Evolutionary conservation across 2,329 filamentous ascomycete genomes (phyloP).

Genomic region (Hypoxylon rubiginosum): DNA sequence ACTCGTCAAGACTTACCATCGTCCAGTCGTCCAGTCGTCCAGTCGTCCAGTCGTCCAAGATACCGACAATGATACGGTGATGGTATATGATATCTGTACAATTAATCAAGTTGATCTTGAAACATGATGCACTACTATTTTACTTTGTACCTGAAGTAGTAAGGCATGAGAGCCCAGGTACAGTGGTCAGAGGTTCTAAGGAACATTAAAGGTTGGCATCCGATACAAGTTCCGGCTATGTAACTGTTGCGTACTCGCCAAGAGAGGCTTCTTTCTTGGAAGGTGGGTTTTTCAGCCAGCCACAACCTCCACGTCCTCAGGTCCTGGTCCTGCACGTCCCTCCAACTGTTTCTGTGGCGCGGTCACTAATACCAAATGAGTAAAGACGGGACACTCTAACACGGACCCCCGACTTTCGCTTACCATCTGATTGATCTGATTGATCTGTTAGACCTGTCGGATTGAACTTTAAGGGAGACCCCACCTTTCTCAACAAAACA

Average conservation of each 20-base stretch:
- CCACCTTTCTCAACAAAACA: constrained; percentile 20
- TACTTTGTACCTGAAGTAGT: background rate
- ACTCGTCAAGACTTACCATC: background rate
- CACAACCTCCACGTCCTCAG: background rate
- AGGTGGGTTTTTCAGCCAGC: background rate
- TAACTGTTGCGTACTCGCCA: constrained; percentile 27
- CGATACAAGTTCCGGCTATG: constrained; percentile 15
- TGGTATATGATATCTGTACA: background rate
- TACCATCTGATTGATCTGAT: background rate
- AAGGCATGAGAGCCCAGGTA: background rate
- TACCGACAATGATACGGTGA: background rate
- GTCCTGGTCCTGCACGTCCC: too few relatives aligned
- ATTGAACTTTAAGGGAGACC: background rate
- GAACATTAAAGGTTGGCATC: too few relatives aligned
- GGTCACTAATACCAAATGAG: background rate
- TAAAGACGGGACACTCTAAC: background rate
- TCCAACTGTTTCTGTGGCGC: background rate
- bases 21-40: too few relatives aligned
- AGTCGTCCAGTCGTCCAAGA: too few relatives aligned
- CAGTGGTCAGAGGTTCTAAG: background rate
- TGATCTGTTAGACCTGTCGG: background rate
- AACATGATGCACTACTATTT: background rate
- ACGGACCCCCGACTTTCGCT: background rate
- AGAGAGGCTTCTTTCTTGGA: background rate
- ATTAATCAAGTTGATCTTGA: background rate